A percentile compares a stretch with the other conserved stretches of the same genome.
phyloP scores from a whole-genome alignment of 257 asterid genomes.

The Ajuga chamaepitys region DNA sequence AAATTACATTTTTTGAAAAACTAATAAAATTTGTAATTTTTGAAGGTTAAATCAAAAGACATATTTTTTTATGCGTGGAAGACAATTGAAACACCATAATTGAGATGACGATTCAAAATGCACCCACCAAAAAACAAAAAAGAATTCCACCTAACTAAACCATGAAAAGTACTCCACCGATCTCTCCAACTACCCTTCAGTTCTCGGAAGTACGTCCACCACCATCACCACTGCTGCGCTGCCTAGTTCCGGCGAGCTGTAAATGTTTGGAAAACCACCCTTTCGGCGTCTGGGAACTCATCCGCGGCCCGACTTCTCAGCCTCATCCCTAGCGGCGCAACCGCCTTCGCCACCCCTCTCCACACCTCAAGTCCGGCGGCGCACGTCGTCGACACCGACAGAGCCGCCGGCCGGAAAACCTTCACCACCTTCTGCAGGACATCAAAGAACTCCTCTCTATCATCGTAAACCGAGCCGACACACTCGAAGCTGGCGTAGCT shows the following conservation, averaged over 20 bases:
- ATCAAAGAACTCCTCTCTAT: slow-evolving; percentile 27
- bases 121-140: slow-evolving; percentile 10
- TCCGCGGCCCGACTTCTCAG: slow-evolving; percentile 61
- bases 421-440: slow-evolving; percentile 48
- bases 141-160: no score
- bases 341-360: slow-evolving; percentile 49
- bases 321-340: slow-evolving; percentile 67
- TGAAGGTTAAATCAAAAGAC: no score
- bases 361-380: slow-evolving; percentile 40
- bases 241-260: slow-evolving; percentile 40
- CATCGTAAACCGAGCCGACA: slow-evolving; percentile 50
- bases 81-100: no score
- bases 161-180: slow-evolving; percentile 35
- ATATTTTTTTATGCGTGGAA: no score
- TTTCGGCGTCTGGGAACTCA: slow-evolving; percentile 62
- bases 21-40: no score
- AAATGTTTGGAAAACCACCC: slow-evolving; percentile 66
- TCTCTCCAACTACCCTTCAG: slow-evolving; percentile 24
- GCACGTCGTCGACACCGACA: slow-evolving; percentile 69
- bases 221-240: slow-evolving; percentile 11
- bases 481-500: slow-evolving; percentile 94
- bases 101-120: no score
- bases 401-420: slow-evolving; percentile 61
- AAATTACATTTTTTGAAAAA: no score
- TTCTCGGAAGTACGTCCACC: slow-evolving; percentile 19